Percentiles rank a stretch among this genome's conserved stretches.
These are phyloP conservation scores for Schizonepeta tenuifolia DNA, from an alignment of 257 asterid genomes.

Conservation along the genomic window DNA sequence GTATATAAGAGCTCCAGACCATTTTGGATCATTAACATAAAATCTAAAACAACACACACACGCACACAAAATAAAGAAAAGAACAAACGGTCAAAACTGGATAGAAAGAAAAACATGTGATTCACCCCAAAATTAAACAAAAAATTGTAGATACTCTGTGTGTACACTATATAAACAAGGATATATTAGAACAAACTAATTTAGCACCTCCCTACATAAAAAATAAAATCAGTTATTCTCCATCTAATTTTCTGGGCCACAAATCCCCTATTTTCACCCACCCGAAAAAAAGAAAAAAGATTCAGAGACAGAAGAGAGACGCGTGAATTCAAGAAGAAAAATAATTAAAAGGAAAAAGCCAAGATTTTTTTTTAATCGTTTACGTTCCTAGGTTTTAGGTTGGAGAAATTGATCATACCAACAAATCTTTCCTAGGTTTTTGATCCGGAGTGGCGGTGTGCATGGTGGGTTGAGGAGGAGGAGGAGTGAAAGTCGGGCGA, in stretches of 20 bases:
- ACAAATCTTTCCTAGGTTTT: constrained; percentile 37
- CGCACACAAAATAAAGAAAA: not conserved
- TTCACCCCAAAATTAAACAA: constrained; percentile 14
- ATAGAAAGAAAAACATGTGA: not conserved
- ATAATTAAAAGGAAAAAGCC: not conserved
- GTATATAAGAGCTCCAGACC: too few species aligned
- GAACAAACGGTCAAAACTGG: constrained; percentile 15
- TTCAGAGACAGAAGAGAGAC: not conserved
- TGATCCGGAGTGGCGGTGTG: constrained; percentile 40
- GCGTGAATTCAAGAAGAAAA: not conserved
- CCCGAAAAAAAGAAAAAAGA: constrained; percentile 2
- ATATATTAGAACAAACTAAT: constrained; percentile 7
- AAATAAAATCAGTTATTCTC: constrained; percentile 32
- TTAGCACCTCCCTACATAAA: constrained; percentile 32
- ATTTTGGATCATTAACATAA: too few species aligned
- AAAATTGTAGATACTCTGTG: constrained; percentile 28
- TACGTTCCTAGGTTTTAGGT: not conserved
- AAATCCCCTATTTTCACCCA: constrained; percentile 21
- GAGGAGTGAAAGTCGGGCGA: constrained; percentile 47
- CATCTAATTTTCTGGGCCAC: constrained; percentile 23
- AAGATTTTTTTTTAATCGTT: not conserved
- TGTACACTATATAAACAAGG: constrained; percentile 40
- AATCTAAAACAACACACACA: too few species aligned
- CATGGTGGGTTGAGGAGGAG: constrained; percentile 47
- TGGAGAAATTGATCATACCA: constrained; percentile 40